Percentiles rank a stretch among this genome's conserved stretches.
Conservation (phyloP, 1,139 yeast species). For the Maudiozyma humilis region DNA sequence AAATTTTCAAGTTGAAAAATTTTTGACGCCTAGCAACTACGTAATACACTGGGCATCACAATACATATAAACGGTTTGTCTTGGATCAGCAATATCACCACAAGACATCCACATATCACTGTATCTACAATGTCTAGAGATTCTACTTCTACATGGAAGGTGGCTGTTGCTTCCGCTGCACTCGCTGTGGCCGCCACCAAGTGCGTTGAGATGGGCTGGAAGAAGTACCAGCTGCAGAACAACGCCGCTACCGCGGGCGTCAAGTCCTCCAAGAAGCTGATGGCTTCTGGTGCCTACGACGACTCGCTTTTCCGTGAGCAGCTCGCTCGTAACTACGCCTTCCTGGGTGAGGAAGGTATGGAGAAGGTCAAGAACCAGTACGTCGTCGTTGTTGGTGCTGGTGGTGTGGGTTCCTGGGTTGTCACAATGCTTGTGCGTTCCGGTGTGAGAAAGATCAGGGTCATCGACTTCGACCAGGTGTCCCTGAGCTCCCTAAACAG, state of each 20-base stretch:
- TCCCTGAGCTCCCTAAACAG: conserved; percentile 84
- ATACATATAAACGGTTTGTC: too few species aligned
- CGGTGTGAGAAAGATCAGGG: conserved; percentile 69
- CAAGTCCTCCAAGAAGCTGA: conserved; percentile 6
- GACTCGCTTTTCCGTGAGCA: conserved; percentile 82
- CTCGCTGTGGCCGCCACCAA: conserved; percentile 24
- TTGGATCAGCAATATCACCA: too few species aligned
- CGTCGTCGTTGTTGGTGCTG: conserved; percentile 90
- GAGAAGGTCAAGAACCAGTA: conserved; percentile 61
- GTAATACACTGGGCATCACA: too few species aligned
- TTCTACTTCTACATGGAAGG: conserved; percentile 21
- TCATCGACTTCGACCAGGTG: conserved; percentile 93
- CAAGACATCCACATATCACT: too few species aligned
- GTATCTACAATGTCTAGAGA: conserved; percentile 12
- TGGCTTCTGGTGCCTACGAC: conserved; percentile 35
- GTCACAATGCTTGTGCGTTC: conserved; percentile 87
- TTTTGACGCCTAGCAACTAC: too few species aligned
- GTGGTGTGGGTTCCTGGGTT: conserved; percentile 98
- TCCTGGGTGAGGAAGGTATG: conserved; percentile 80
- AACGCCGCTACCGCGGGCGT: neutral
- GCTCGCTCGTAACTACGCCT: conserved; percentile 86
- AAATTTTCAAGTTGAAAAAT: too few species aligned
- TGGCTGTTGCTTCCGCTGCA: conserved; percentile 25
- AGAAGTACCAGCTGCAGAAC: conserved; percentile 11
- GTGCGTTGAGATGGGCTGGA: conserved; percentile 21